phyloP scores from a whole-genome alignment of 2,329 filamentous ascomycete genomes.

The Apiospora hydei region DNA sequence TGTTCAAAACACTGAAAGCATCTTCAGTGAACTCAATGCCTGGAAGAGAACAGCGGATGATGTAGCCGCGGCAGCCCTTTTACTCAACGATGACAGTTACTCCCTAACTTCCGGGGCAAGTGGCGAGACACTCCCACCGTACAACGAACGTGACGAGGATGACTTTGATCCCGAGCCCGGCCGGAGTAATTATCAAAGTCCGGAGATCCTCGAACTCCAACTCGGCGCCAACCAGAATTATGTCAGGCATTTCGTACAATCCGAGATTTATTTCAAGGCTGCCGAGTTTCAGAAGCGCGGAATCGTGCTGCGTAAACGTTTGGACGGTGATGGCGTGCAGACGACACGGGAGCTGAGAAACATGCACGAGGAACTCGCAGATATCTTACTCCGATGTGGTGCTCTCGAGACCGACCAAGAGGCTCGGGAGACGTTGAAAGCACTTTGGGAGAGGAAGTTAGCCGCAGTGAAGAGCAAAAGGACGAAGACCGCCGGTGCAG shows the following conservation, averaged over 20 bases:
- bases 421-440: constrained; percentile 33
- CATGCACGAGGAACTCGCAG: constrained; percentile 40
- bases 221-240: constrained; percentile 37
- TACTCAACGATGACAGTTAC: constrained; percentile 28
- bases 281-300: constrained; percentile 36
- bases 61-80: constrained; percentile 36
- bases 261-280: constrained; percentile 35
- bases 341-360: constrained; percentile 29
- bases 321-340: constrained; percentile 28
- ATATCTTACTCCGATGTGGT: constrained; percentile 36
- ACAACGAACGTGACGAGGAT: constrained; percentile 30
- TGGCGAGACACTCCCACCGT: constrained; percentile 28
- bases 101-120: constrained; percentile 27
- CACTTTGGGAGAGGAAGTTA: constrained; percentile 34
- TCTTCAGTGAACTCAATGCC: constrained; percentile 34
- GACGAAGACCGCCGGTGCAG: constrained; percentile 33
- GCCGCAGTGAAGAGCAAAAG: constrained; percentile 26
- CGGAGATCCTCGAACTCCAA: constrained; percentile 33
- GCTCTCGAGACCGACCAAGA: constrained; percentile 31
- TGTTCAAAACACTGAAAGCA: constrained; percentile 29
- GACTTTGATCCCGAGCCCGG: constrained; percentile 39
- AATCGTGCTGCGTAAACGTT: constrained; percentile 34
- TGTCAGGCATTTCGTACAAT: constrained; percentile 33
- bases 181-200: constrained; percentile 30
- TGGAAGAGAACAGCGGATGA: constrained; percentile 40